Evolutionary conservation across 2,329 filamentous ascomycete species (phyloP).

Genomic region (Diplodia mutila): DNA sequence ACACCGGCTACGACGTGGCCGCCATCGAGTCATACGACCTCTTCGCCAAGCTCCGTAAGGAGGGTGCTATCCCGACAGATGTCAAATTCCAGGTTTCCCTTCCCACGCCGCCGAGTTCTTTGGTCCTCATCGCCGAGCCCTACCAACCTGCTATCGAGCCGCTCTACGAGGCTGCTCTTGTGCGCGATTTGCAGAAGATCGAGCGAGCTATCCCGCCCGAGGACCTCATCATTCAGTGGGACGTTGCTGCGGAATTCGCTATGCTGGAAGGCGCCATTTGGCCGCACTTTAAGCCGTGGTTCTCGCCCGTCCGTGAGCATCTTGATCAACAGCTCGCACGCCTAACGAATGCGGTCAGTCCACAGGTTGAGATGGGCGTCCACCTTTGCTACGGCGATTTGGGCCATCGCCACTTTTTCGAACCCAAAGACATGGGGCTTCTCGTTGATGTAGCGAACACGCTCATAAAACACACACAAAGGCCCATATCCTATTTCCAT

Average conservation of each 20-base stretch:
- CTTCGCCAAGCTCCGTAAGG: conserved; percentile 36
- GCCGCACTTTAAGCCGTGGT: conserved; percentile 39
- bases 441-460: conserved; percentile 46
- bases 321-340: conserved; percentile 40
- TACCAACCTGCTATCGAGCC: conserved; percentile 38
- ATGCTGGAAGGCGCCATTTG: conserved; percentile 33
- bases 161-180: conserved; percentile 40
- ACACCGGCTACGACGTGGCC: conserved; percentile 39
- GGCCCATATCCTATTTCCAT: conserved; percentile 48
- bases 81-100: conserved; percentile 43
- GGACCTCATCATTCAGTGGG: conserved; percentile 44
- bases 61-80: conserved; percentile 35
- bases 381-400: conserved; percentile 56
- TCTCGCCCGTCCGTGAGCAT: conserved; percentile 38
- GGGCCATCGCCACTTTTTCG: conserved; percentile 49
- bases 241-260: conserved; percentile 41
- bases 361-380: conserved; percentile 48
- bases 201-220: conserved; percentile 39
- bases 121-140: conserved; percentile 30
- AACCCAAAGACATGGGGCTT: conserved; percentile 44
- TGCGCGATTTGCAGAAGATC: conserved; percentile 35
- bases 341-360: conserved; percentile 38
- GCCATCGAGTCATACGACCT: conserved; percentile 41
- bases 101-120: conserved; percentile 33
- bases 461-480: conserved; percentile 34